Evolutionary conservation across 768 basidiomycete species (phyloP).

Genomic region (Naganishia onofrii): DNA sequence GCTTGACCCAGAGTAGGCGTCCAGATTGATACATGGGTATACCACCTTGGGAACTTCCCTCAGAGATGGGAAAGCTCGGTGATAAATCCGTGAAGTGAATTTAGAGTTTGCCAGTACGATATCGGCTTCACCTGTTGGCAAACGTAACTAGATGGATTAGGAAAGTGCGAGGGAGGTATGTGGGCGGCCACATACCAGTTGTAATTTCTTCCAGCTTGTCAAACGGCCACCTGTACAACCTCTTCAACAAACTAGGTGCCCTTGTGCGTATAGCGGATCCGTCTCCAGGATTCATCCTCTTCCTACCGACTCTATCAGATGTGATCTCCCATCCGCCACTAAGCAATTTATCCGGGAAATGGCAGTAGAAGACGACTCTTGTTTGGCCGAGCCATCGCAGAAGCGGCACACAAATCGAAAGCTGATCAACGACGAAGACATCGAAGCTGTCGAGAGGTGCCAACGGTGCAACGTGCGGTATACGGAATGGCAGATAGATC

Average conservation of each 20-base stretch:
- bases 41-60: conserved; percentile 64
- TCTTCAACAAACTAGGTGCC: conserved; percentile 58
- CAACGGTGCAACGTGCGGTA: conserved; percentile 33
- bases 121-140: conserved; percentile 74
- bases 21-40: conserved; percentile 89
- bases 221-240: conserved; percentile 80
- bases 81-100: conserved; percentile 82
- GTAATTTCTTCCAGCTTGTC: conserved; percentile 86
- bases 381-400: conserved; percentile 65
- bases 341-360: conserved; percentile 93
- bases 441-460: conserved; percentile 56
- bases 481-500: conserved; percentile 36
- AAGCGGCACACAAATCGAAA: conserved; percentile 85
- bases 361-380: conserved; percentile 95
- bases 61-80: conserved; percentile 70
- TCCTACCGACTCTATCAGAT: conserved; percentile 49
- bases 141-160: not conserved
- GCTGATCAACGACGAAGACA: conserved; percentile 90
- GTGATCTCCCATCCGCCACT: conserved; percentile 48
- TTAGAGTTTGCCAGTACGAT: conserved; percentile 84
- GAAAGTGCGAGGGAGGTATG: too few species aligned
- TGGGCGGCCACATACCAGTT: conserved; percentile 62
- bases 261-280: conserved; percentile 24
- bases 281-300: conserved; percentile 56
- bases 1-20: conserved; percentile 58